Conservation (phyloP, 192 early-diverging fungal species). For the Coemansia sp. region DNA sequence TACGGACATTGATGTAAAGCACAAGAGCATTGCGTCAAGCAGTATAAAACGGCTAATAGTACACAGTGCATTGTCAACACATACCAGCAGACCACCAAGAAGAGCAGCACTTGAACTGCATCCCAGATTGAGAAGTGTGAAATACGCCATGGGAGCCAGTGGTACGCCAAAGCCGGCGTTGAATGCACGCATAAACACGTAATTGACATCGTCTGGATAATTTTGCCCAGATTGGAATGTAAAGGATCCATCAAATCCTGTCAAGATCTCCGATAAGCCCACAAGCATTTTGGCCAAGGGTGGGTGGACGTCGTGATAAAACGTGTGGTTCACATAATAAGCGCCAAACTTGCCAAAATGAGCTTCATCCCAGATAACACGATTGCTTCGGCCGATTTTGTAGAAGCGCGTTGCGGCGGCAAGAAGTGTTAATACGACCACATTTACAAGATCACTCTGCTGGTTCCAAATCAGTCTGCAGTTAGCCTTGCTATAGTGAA, state of each 20-base stretch:
- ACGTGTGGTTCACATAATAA: constrained; percentile 87
- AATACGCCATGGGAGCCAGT: constrained; percentile 88
- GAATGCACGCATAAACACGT: constrained; percentile 84
- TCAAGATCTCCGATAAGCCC: constrained; percentile 77
- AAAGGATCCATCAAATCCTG: constrained; percentile 85
- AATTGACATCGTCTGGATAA: constrained; percentile 85
- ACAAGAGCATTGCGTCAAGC: constrained; percentile 92
- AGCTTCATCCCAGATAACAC: constrained; percentile 77
- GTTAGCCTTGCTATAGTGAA: not conserved
- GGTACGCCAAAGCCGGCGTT: constrained; percentile 84
- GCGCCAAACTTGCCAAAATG: constrained; percentile 80
- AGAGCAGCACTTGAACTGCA: constrained; percentile 66
- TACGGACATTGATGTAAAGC: constrained; percentile 71
- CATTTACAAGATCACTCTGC: not conserved
- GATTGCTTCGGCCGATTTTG: constrained; percentile 22
- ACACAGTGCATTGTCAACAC: constrained; percentile 64
- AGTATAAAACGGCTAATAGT: constrained; percentile 90
- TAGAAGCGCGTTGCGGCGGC: constrained; percentile 39
- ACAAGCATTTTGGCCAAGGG: constrained; percentile 96
- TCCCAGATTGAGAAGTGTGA: constrained; percentile 73
- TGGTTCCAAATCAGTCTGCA: not conserved
- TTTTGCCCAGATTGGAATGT: constrained; percentile 72
- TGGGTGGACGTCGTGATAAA: constrained; percentile 98
- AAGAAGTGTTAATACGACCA: constrained; percentile 22
- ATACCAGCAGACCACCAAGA: constrained; percentile 76